Evolutionary conservation across 495 filamentous ascomycete genomes (phyloP), one percentile per base, ranked within the genome.

Genomic region (Acidomyces sp.): DNA sequence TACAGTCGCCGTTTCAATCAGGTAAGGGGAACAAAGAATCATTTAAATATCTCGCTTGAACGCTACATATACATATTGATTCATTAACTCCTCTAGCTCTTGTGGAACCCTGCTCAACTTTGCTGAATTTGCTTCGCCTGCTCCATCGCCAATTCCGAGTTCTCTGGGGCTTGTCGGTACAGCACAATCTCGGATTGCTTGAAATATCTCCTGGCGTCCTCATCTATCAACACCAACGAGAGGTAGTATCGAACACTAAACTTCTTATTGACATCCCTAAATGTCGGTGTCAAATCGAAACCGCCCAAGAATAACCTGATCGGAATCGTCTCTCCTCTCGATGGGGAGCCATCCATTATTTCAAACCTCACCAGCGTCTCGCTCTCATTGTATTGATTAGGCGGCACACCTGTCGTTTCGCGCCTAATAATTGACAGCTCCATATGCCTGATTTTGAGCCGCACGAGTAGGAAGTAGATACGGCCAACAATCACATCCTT

Each of bases 361-460:
- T 99, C 90, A 52, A 99, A 99, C 44, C 90, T 75, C 42, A 99
- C 90, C 55, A 99, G 65, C 11, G 90, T 99, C 65, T 99, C 90
- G 62, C 85, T 94, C 68, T 99, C 90, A 60, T 99, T 96, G 60
- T 99, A 99, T 59, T 99, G 92, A 62, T 99, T 99, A n/a, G 90
- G 90, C n/a, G 90, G 82, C 2, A 83, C 85, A 13, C 90, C 90
- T 5, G 90, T 96, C 4, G 90, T 96, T 64, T 99, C 90, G 47
- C 90, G 71, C 51, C 90, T 77, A 57, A 99, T 99, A 52, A 99
- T 99, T 45, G 83, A 90, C 34, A 99, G 64, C 67, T 99, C 90
- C 90, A 99, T 99, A 62, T 99, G 92, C 66, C 95, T 94, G 62
- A 99, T 99, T 75, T 99, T 99, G 58, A 99, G 70, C 57, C 90